Evolutionary conservation across 306 rosid species (phyloP), one percentile per base, ranked within the genome.

Genomic region (Betula pendula): DNA sequence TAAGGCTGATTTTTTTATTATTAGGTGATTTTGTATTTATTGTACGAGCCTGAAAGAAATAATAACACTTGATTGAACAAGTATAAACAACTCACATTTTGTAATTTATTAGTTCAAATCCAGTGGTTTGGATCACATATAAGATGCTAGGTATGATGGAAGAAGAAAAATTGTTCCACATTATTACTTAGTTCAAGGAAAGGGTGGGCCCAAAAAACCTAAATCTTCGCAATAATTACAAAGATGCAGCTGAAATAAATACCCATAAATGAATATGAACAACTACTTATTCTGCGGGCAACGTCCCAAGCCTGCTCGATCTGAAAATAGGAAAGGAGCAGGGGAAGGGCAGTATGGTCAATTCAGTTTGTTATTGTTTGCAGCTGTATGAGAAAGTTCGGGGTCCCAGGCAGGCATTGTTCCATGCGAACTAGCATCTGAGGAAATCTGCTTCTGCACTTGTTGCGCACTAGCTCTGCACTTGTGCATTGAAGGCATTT

Each of bases 401-500:
- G 73, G 68, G 22, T 80, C 74, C 86, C 86, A 83, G 16, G 73
- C 72, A 2, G 81, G 83, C 48, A 72, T 71, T n/a, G 87, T 42
- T 33, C 69, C 87, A 49, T 24, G 16, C 1, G 74, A 71, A 59
- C 51, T 58, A 24, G 49, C 55, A 24, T 74, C 81, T 7, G 81
- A 78, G 13, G 38, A 47, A 50, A 59, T 45, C 52, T 84, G 90
- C 72, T 79, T 72, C 51, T 73, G 85, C 75, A 67, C 38, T 38
- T 68, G 80, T 76, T 29, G 33, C 33, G 2, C 33, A 2, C 33
- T 29, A 29, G 33, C 33, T 29, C 33, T 29, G 87, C 75, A 67
- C 38, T 38, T 68, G 80, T 76, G 84, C 35, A 72, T 69, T 10
- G 87, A 78, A 53, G 84, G 22, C 38, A 74, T 65, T 19, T 75